Evolutionary conservation across 257 asterid genomes (phyloP), one percentile per base, ranked within the genome.

Genomic region (Verbena officinalis): DNA sequence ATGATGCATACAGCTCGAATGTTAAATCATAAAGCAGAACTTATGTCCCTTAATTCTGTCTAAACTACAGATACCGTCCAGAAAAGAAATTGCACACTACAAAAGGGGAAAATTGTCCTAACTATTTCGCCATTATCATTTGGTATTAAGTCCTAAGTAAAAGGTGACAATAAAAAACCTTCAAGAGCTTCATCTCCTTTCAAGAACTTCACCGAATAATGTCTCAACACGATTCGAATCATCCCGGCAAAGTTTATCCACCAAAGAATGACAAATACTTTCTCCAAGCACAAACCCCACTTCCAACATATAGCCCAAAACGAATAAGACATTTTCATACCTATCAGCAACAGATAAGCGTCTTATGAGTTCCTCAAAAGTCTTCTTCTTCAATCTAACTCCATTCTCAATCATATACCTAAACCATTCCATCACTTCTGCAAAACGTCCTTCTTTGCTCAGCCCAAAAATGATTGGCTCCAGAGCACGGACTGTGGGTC

Each of bases 271-370:
- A 55, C 79, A 68, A 61, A 71, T 44, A 64, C 59, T 49, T 69
- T 66, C 61, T 61, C 64, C 59, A 4, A 72, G 76, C 17, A 60
- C 64, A 75, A 73, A 79, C 19, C 91, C 91, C 65, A 78, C 49
- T 71, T 81, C 73, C 68, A 80, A 71, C 89, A 80, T 85, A 68
- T 78, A 72, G 52, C 33, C 77, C 46, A 81, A 62, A 53, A 88
- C 69, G 57, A 64, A 56, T 30, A 78, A 61, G 22, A 85, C 88
- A 57, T 80, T 86, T 33, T 55, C 78, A 46, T 66, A 73, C 73
- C 73, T 77, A 53, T 74, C 78, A 68, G 74, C 78, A 21, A 62
- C 62, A 60, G 72, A 80, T 38, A 84, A 76, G 56, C 75, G 58
- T 50, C 30, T 49, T 55, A 89, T 52, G 50, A 86, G 72, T 52